Evolutionary conservation across 202 grass and related monocot genomes (phyloP).

Genomic region (Eragrostis tef): DNA sequence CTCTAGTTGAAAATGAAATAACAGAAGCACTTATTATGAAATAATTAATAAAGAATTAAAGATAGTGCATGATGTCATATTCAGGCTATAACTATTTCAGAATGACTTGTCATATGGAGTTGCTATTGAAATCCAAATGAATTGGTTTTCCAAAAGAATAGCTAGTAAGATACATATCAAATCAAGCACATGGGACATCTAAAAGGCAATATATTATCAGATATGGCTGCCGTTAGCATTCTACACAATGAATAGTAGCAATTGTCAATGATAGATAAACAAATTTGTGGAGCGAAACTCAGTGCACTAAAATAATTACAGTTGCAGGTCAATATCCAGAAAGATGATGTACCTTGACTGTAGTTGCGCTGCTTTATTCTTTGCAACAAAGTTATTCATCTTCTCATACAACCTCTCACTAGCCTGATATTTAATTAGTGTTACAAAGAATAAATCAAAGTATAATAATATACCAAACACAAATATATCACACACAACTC

Average conservation of each 20-base stretch:
- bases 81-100: neutral
- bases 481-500: conserved; percentile 42
- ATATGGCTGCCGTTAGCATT: conserved; percentile 25
- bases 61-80: neutral
- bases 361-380: conserved; percentile 98
- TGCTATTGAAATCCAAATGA: neutral
- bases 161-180: neutral
- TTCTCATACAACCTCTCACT: conserved; percentile 91
- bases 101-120: neutral
- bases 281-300: conserved; percentile 1
- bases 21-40: conserved; percentile 32
- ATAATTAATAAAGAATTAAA: conserved; percentile 24
- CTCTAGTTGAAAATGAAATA: conserved; percentile 60
- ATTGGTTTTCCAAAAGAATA: neutral
- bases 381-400: conserved; percentile 80
- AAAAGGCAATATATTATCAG: conserved; percentile 33
- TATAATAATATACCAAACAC: conserved; percentile 30
- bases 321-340: conserved; percentile 29
- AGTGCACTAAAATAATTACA: conserved; percentile 11
- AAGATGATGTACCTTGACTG: conserved; percentile 64
- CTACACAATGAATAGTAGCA: neutral
- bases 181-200: conserved; percentile 1
- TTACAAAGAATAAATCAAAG: conserved; percentile 43
- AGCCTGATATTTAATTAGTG: conserved; percentile 60
- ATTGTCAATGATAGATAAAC: neutral